phyloP scores from a whole-genome alignment of 805 yeast species.

The Kodamaea hsintzibuensis region DNA sequence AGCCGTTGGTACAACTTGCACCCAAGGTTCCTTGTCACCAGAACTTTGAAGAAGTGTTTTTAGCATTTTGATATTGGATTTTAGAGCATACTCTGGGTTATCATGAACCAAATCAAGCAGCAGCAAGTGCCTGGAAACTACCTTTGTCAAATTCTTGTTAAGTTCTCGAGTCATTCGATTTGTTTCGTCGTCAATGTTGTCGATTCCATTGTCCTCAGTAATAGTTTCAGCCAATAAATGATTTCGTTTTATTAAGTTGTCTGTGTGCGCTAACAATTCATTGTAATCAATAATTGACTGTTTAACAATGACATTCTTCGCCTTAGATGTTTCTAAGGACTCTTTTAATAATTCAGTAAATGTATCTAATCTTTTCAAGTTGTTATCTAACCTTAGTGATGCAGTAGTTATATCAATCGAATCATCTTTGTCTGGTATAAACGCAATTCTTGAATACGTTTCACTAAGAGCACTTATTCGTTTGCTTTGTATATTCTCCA shows the following conservation, averaged over 20 bases:
- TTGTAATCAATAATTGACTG: slow-evolving; percentile 4
- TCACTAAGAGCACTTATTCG: slow-evolving; percentile 21
- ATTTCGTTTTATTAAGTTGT: neutral
- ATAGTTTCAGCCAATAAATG: neutral
- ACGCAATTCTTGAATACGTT: slow-evolving; percentile 23
- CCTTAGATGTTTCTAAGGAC: neutral
- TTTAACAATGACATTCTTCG: neutral
- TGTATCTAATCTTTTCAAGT: slow-evolving; percentile 1
- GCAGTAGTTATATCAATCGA: slow-evolving; percentile 29
- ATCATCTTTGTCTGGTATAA: slow-evolving; percentile 28
- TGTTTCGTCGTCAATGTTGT: neutral
- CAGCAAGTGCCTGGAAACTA: neutral
- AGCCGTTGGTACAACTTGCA: slow-evolving; percentile 3
- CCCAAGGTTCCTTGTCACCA: slow-evolving; percentile 5
- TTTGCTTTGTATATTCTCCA: slow-evolving; percentile 5
- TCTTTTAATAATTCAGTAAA: neutral
- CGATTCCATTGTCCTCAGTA: neutral
- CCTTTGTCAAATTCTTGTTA: slow-evolving; percentile 2
- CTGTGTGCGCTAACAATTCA: neutral
- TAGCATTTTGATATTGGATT: neutral
- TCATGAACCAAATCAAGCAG: neutral
- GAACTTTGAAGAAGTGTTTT: neutral
- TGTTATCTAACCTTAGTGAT: slow-evolving; percentile 10
- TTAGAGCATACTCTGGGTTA: neutral
- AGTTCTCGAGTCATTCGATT: neutral